Base-by-base conservation (phyloP, 768 basidiomycete species). In the Podaxis sp. region DNA sequence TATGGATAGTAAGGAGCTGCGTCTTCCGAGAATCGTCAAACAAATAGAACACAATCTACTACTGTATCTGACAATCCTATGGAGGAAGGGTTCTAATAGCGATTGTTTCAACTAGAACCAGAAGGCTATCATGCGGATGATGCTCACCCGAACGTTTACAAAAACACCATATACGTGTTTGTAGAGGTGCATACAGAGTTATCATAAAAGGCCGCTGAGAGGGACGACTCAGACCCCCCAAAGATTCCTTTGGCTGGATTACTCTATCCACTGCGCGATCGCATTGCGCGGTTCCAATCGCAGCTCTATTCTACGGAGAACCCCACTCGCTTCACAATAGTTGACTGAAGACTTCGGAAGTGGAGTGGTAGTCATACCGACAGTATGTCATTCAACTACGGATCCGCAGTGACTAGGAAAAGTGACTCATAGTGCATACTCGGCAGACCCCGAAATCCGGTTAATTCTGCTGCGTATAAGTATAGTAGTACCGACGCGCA, bases 371-470 rank as follows among this genome's bases (percentile, higher is more conserved):
- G 49, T 51, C 49, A 51, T 51, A 8, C 6, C 6, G 5, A 28
- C 49, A 22, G 49, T 51, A 51, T 51, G 49, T 51, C 49, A 51
- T 22, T 15, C 15, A 19, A 55, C 54, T 51, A 30, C 61, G 61
- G 61, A 39, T 49, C 61, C 61, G 61, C 55, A 56, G 61, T 56
- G 61, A 57, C 61, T 61, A 30, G 52, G 39, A 33, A 26, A 55
- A 52, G 36, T 49, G 61, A 62, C 40, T 62, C 61, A 62, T 59
- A 17, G 39, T 38, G 57, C 3, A 12, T 42, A 1, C 13, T 30
- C 59, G 59, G 59, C 59, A 54, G 52, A 26, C 15, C 13, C 59
- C 59, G 52, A 60, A 2, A 9, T 11, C 1, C 38, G 22, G 12
- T 8, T 7, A 24, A 49, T 0, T 33, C 9, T 33, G 22, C 30